Percentiles rank a stretch among this genome's conserved stretches.
phyloP scores from a whole-genome alignment of 2,329 filamentous ascomycete species.

The Apiospora saccharicola region DNA sequence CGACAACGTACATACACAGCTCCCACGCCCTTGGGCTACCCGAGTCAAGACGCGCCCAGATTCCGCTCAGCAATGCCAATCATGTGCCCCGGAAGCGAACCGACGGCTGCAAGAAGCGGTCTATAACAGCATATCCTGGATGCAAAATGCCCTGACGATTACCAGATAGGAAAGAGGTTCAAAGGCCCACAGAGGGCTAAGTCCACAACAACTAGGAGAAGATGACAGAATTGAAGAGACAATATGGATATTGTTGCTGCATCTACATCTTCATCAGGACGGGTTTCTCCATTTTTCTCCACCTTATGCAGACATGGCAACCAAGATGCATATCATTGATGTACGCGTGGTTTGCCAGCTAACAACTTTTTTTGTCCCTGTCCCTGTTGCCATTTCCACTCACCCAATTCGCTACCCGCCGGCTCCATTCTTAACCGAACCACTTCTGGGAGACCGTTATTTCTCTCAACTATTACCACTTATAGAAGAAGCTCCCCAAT shows the following conservation, averaged over 20 bases:
- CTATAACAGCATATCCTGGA: neutral
- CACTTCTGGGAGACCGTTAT: constrained; percentile 8
- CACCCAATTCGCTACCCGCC: constrained; percentile 5
- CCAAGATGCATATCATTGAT: constrained; percentile 12
- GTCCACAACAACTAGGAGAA: neutral
- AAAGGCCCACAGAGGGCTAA: neutral
- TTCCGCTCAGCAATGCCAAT: neutral
- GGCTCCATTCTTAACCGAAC: constrained; percentile 19
- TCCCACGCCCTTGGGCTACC: neutral
- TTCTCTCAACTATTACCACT: constrained; percentile 7
- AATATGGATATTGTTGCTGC: neutral
- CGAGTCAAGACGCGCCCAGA: neutral
- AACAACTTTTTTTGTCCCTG: neutral
- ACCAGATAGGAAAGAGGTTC: neutral
- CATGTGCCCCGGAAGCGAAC: neutral
- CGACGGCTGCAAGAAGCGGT: neutral
- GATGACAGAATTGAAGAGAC: neutral
- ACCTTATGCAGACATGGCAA: constrained; percentile 18
- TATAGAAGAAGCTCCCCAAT: neutral
- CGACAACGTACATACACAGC: neutral
- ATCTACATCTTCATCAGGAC: neutral
- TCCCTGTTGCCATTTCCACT: neutral
- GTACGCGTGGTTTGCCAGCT: neutral
- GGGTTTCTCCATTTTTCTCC: neutral
- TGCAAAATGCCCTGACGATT: neutral